Base-by-base conservation (phyloP, 2,329 filamentous ascomycete species). In the Cryphonectria carpinicola region DNA sequence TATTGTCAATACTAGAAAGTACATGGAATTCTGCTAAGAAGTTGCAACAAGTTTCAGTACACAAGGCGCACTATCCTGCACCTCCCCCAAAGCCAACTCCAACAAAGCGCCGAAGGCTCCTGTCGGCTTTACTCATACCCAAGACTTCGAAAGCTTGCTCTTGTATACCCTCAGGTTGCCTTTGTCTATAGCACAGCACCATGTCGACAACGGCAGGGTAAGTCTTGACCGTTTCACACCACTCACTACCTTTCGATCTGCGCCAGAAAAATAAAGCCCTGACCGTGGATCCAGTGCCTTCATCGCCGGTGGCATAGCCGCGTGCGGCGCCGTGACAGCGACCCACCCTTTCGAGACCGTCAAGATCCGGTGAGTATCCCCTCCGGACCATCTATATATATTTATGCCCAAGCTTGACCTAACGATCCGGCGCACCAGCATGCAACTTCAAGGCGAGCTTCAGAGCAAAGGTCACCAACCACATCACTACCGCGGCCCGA, bases 311-410 rank as follows among this genome's bases (percentile, higher is more conserved):
- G 96, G 96, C 80, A 93, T 99, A 79, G 96, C 96, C 79, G 96
- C 96, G 75, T 98, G 95, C 83, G 96, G 96, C 79, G 96, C 96
- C 74, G 96, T 99, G 70, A 98, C 95, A 56, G 95, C 97, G 75
- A 98, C 96, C 66, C 96, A 99, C 82, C 95, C 95, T 70, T 98
- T 98, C 84, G 96, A 99, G 84, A 98, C 95, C 17, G 94, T 99
- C 80, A 99, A 99, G 88, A 98, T 98, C 80, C 93, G 95, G 92
- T 95, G 85, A 79, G 86, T 43, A 54, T 63, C 28, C 65, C 54
- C 46, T 35, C n/a, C 7, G 28, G 19, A 25, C 39, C 49, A 39
- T 39, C 13, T 67, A 22, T 28, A 17, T 13, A 49, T n/a, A n/a
- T n/a, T 3, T 39, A 39, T 39, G 10, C 58, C 35, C 66, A 22